Evolutionary conservation across 1,284 basidiomycete species (phyloP), one percentile per base, ranked within the genome.

Genomic region (Cystobasidium slooffiae): DNA sequence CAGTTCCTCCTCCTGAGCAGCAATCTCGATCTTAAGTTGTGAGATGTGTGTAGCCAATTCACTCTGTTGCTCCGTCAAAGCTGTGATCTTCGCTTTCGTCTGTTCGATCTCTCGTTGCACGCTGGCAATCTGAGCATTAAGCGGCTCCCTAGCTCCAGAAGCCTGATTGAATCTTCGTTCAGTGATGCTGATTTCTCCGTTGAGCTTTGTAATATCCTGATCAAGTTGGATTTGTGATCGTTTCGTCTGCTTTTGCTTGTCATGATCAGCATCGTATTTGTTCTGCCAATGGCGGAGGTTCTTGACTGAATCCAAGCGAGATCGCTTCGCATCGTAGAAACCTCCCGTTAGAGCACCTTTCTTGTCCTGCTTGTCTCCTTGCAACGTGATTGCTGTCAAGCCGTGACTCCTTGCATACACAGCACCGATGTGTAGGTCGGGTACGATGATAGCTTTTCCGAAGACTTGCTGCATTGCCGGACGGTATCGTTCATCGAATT

Each of bases 391-490:
- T 9, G 94, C 95, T 83, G 97, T 98, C 81, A 99, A 90, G 5
- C 90, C 90, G 81, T 98, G 94, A 79, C 90, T 92, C 80, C 96
- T 91, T 62, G 96, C 94, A 82, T 98, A 99, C 6, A 93, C 91
- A 5, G 94, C 91, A 8, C 94, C 96, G 78, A 95, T 91, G 10
- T 90, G 90, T 72, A 99, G 88, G 80, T 96, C 93, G 44, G 90
- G 88, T 81, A 96, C 98, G 47, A 99, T 92, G 82, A 96, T 94
- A 0, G 94, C 98, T 82, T 94, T 94, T 44, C 94, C 94, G 79
- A 99, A 99, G n/a, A 99, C 94, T 82, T 98, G 96, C 81, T 95
- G 89, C 83, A 99, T 93, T 0, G 97, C 97, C 77, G 92, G 91
- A 52, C 86, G 85, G 80, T 90, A 90, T 18, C 82, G 82, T 1